Base-by-base conservation (phyloP, 1,284 basidiomycete genomes). In the Vanrija sp. region DNA sequence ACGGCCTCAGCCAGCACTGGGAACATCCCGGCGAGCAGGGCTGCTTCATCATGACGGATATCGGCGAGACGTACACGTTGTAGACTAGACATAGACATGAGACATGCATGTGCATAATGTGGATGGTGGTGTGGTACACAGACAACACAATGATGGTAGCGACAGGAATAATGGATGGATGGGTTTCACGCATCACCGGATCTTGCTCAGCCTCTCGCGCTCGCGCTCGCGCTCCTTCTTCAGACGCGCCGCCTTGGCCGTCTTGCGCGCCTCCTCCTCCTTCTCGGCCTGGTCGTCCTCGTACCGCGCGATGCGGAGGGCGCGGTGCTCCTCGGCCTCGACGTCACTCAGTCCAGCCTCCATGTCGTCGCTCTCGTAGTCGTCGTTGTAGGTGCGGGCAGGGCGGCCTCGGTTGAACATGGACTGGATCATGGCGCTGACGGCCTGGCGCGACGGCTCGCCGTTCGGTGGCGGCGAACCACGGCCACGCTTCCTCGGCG, bases 341-440 rank as follows among this genome's bases (percentile, higher is more conserved):
- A 72, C 65, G 60, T 71, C 73, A 38, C 53, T 62, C 45, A 73
- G 49, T 3, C 69, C 69, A 18, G 72, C 72, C 55, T 74, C 72
- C 69, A 72, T 74, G 62, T 74, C 73, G 47, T 58, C 60, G 14
- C 56, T 59, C 19, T 62, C 57, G 12, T 31, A 31, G 15, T 62
- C 53, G 36, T 66, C 65, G 24, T 50, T 44, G 49, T 66, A 62
- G 15, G 36, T 43, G 36, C 53, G 42, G 12, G 62, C 54, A 22
- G 49, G 47, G 25, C 49, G 43, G 39, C 54, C 59, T 41, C 49
- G 47, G 35, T 10, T 44, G 46, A 47, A 66, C 53, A 48, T 59
- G 39, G 19, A 48, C 58, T 51, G 63, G 45, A 51, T 66, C 49
- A 53, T 53, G 36, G 54, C 51, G 9, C 45, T 49, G 20, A 59